phyloP scores from a whole-genome alignment of 2,329 filamentous ascomycete genomes.

The Karstenula rhodostoma region DNA sequence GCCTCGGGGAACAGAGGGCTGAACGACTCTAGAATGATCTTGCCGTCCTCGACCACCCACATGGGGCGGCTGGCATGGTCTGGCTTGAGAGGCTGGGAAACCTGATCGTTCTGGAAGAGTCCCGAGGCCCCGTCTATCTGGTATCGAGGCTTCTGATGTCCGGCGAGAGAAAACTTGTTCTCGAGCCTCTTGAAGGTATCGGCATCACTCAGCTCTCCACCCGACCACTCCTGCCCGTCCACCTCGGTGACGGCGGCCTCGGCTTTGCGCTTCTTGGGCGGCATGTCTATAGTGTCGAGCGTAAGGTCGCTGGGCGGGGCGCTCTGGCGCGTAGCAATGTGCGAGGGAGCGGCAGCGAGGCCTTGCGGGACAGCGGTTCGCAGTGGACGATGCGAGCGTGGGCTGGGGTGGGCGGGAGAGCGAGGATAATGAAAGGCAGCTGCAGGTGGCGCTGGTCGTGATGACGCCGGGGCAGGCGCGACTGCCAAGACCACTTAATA shows the following conservation, averaged over 20 bases:
- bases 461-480: not conserved
- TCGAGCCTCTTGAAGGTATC: slow-evolving; percentile 59
- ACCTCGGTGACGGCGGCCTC: slow-evolving; percentile 57
- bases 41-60: slow-evolving; percentile 89
- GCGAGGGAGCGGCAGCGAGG: not conserved
- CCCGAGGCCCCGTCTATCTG: slow-evolving; percentile 62
- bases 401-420: not conserved
- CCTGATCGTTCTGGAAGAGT: slow-evolving; percentile 76
- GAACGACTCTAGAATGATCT: slow-evolving; percentile 94
- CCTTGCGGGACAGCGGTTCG: not conserved
- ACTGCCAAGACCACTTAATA: slow-evolving; percentile 4
- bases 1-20: slow-evolving; percentile 85
- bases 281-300: slow-evolving; percentile 49
- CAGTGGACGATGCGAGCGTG: not conserved
- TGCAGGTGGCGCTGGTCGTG: not conserved
- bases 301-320: slow-evolving; percentile 47
- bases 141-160: slow-evolving; percentile 15
- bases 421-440: not conserved
- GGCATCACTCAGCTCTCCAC: slow-evolving; percentile 54
- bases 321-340: slow-evolving; percentile 13
- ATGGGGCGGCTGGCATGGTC: slow-evolving; percentile 90
- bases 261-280: slow-evolving; percentile 57
- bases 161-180: slow-evolving; percentile 43
- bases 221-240: slow-evolving; percentile 57
- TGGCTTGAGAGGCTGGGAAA: slow-evolving; percentile 80